Evolutionary conservation across 2,329 filamentous ascomycete genomes (phyloP).

Genomic region (Fusarium newnesense): DNA sequence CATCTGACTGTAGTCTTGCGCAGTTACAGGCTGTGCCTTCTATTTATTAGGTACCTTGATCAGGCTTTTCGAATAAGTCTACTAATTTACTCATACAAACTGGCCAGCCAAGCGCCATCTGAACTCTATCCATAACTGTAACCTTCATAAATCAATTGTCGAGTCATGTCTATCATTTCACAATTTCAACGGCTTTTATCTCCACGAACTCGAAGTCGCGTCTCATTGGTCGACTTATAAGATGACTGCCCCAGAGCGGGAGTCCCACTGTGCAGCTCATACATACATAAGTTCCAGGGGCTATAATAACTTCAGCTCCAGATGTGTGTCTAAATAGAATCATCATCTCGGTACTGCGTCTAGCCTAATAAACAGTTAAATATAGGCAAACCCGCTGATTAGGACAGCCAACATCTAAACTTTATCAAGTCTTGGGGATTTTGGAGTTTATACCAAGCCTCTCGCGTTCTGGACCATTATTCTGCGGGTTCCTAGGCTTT

Average conservation of each 20-base stretch:
- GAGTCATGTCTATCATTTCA: neutral
- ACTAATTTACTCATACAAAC: neutral
- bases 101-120: neutral
- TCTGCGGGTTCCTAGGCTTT: neutral
- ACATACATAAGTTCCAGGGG: neutral
- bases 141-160: neutral
- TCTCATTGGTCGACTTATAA: slow-evolving; percentile 20
- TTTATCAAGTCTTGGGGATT: neutral
- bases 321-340: neutral
- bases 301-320: neutral
- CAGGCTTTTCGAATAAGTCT: neutral
- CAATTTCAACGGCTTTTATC: slow-evolving; percentile 4
- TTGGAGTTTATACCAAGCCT: neutral
- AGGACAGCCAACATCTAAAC: neutral
- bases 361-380: neutral
- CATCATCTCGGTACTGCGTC: neutral
- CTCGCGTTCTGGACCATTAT: neutral
- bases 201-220: neutral
- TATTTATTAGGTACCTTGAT: neutral
- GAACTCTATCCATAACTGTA: neutral
- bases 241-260: slow-evolving; percentile 22
- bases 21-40: neutral
- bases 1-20: neutral
- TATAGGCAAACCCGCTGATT: neutral
- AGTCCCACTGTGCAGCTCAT: slow-evolving; percentile 30